These are phyloP conservation scores for Juglanconis sp. DNA, from an alignment of 2,329 filamentous ascomycete species.

Conservation along the genomic window DNA sequence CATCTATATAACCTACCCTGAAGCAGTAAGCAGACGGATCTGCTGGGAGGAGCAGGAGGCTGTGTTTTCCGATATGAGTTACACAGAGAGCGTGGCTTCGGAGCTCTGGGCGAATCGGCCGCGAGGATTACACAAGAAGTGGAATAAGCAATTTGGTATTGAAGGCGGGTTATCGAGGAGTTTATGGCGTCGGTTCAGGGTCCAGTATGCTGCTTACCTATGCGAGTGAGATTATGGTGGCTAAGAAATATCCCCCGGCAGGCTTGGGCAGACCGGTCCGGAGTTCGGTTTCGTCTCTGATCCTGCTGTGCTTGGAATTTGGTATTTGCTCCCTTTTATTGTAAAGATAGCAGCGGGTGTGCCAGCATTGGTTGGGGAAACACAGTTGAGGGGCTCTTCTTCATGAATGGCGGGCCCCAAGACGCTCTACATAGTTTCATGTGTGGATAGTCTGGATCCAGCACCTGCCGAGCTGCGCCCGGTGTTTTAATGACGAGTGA, in stretches of 20 bases:
- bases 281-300: not conserved
- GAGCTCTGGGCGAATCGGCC: not conserved
- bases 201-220: not conserved
- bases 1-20: not conserved
- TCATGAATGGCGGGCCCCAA: no score
- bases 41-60: conserved; percentile 4
- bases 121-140: no score
- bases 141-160: not conserved
- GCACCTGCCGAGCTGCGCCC: conserved; percentile 7
- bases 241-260: not conserved
- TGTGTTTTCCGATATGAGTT: conserved; percentile 7
- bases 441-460: not conserved
- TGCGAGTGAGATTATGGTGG: no score
- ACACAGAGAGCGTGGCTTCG: not conserved
- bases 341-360: not conserved
- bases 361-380: not conserved
- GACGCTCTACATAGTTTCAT: not conserved
- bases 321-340: not conserved
- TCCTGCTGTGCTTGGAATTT: conserved; percentile 4
- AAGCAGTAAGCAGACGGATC: conserved; percentile 7
- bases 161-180: conserved; percentile 1
- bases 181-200: conserved; percentile 6
- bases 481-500: conserved; percentile 17
- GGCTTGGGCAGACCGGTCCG: no score
- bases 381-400: no score